Conservation (phyloP, 768 basidiomycete species). For the Trametes maxima region DNA sequence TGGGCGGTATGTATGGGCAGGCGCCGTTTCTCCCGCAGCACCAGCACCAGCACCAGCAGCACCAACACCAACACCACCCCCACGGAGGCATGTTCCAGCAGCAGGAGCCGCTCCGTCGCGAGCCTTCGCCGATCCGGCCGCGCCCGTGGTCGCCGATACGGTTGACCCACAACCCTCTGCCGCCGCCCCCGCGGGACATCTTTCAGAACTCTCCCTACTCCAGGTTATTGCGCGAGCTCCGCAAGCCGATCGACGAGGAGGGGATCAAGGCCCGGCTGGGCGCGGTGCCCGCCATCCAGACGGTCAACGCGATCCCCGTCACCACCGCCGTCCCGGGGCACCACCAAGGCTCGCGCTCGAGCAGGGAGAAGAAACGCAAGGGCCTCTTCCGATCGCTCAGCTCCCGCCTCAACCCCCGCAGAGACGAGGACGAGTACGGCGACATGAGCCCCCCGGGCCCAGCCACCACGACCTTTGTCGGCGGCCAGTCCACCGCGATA, state of each 20-base stretch:
- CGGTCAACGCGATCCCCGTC: slow-evolving; percentile 33
- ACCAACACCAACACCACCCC: not conserved
- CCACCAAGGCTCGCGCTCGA: slow-evolving; percentile 14
- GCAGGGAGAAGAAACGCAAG: slow-evolving; percentile 34
- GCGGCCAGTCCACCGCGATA: slow-evolving; percentile 12
- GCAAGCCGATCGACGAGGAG: slow-evolving; percentile 21
- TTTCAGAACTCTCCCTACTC: slow-evolving; percentile 62
- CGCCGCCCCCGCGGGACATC: slow-evolving; percentile 60
- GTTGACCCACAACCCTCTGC: slow-evolving; percentile 56
- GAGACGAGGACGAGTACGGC: slow-evolving; percentile 17
- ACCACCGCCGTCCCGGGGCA: not conserved
- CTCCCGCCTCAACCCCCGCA: slow-evolving; percentile 24
- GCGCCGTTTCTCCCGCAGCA: not conserved
- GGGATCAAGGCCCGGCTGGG: slow-evolving; percentile 36
- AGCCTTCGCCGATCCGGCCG: slow-evolving; percentile 10
- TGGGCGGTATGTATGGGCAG: not conserved
- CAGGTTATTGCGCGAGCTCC: slow-evolving; percentile 51
- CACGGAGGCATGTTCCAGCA: not conserved
- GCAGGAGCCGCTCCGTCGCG: not conserved
- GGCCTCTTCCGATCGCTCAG: slow-evolving; percentile 54
- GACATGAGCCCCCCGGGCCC: slow-evolving; percentile 17
- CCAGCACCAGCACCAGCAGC: not conserved
- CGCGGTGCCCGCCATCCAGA: slow-evolving; percentile 36
- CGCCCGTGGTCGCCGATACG: slow-evolving; percentile 18
- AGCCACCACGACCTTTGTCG: slow-evolving; percentile 14